Evolutionary conservation across 2,329 filamentous ascomycete species (phyloP), one percentile per base, ranked within the genome.

Genomic region (Rhexocercosporidium sp.): DNA sequence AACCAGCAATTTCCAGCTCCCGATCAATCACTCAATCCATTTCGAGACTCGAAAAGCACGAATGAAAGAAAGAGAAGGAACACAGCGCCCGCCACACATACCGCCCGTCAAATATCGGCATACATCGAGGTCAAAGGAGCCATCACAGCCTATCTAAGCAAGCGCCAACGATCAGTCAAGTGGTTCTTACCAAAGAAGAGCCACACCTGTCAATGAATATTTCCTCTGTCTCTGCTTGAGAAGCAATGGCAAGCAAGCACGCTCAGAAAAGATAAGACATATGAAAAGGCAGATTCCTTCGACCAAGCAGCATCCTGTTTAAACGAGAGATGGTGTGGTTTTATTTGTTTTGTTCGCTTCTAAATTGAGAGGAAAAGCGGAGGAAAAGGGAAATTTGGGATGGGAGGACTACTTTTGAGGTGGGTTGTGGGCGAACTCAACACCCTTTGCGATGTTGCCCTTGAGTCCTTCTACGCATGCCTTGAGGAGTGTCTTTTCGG

Each of bases 361-460:
- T 25, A 9, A 31, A 25, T 34, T 64, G 74, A 71, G 25, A 54
- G 54, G 51, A 65, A 31, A 65, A 56, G 57, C 18, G 37, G 62
- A 66, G 44, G 25, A n/a, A 64, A 64, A 61, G 49, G 49, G 44
- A 67, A 66, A 60, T 57, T 65, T 47, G 72, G 77, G 76, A 79
- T 51, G 70, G 73, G 77, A 72, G 74, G 81, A 85, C 92, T 89
- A 94, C 92, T 94, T 94, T 88, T 93, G 89, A 79, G 93, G 91
- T 80, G 92, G 89, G 86, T 91, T 94, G 85, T 92, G 86, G 81
- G 90, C 90, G 80, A 98, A 99, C 79, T 90, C 88, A 78, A 97
- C 85, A 79, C 96, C 96, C 89, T 98, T 97, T 78, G 88, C 83
- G 80, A 99, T 97, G 85, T 98, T 98, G 83, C 88, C 90, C 86